phyloP scores from a whole-genome alignment of 306 rosid genomes.

The Macrotyloma uniflorum region DNA sequence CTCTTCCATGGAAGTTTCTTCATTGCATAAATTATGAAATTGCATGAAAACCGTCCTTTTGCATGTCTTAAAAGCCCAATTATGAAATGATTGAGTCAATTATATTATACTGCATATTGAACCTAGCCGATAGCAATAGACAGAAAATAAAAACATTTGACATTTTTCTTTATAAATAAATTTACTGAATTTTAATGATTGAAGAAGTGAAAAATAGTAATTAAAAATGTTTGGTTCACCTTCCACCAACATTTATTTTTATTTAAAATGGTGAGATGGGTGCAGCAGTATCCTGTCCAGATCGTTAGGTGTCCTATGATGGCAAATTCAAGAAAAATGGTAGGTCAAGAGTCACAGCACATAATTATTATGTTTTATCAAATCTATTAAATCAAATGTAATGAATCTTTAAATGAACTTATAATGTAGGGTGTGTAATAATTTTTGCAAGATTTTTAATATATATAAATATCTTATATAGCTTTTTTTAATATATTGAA shows the following conservation, averaged over 20 bases:
- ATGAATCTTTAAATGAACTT: no score
- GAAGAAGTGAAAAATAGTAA: slow-evolving; percentile 9
- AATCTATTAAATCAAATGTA: no score
- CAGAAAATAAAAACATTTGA: slow-evolving; percentile 1
- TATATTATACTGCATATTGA: not conserved
- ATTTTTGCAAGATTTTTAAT: no score
- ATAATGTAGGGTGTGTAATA: no score
- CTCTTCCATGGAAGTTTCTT: no score
- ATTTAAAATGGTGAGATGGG: slow-evolving; percentile 6
- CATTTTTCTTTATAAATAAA: not conserved
- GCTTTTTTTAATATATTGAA: no score
- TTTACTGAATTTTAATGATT: slow-evolving; percentile 21
- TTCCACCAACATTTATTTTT: not conserved
- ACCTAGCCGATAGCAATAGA: not conserved
- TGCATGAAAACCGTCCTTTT: no score
- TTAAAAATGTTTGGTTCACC: slow-evolving; percentile 19
- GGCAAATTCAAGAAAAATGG: not conserved
- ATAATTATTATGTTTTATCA: no score
- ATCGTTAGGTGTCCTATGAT: not conserved
- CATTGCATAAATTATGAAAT: no score
- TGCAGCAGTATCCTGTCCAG: slow-evolving; percentile 13
- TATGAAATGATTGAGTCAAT: not conserved
- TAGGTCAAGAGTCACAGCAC: no score
- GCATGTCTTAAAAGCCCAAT: no score
- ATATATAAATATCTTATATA: no score